A percentile compares a stretch with the other conserved stretches of the same genome.
Evolutionary conservation across 768 basidiomycete species (phyloP).

Genomic region (Podaxis rugospora): DNA sequence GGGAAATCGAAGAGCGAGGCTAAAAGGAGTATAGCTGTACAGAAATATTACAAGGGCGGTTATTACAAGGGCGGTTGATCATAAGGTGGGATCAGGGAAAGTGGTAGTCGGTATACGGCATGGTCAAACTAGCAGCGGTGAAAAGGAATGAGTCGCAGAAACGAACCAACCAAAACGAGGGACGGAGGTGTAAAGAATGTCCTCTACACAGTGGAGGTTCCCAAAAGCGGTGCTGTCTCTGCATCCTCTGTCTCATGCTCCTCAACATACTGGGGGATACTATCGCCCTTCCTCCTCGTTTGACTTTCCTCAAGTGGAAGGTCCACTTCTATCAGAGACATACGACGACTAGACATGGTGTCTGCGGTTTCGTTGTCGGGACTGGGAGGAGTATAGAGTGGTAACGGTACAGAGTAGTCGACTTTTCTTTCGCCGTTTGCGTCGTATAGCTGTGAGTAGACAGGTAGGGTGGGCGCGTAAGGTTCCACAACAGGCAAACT

Average conservation of each 20-base stretch:
- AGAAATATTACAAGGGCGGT: not conserved
- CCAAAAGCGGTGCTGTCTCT: slow-evolving; percentile 5
- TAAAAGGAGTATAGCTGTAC: not conserved
- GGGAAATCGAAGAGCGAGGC: not conserved
- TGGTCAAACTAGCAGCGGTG: not conserved
- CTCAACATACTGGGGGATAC: not conserved
- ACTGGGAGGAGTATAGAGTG: slow-evolving; percentile 49
- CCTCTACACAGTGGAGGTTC: not conserved
- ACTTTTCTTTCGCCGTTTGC: slow-evolving; percentile 69
- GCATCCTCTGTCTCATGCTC: not conserved
- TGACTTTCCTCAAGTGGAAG: not conserved
- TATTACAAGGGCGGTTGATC: not conserved
- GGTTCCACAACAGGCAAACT: slow-evolving; percentile 15
- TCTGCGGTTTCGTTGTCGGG: not conserved
- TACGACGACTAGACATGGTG: not conserved
- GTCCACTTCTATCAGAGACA: not conserved
- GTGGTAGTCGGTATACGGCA: not conserved
- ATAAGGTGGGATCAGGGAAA: not conserved
- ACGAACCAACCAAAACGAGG: not conserved
- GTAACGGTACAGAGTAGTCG: slow-evolving; percentile 60
- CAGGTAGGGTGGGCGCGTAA: slow-evolving; percentile 43
- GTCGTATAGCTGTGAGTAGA: slow-evolving; percentile 77
- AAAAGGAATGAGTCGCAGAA: not conserved
- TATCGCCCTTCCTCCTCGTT: not conserved
- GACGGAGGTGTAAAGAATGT: not conserved